Base-by-base conservation (phyloP, 2,329 filamentous ascomycete species). In the Arthroderma uncinatum region DNA sequence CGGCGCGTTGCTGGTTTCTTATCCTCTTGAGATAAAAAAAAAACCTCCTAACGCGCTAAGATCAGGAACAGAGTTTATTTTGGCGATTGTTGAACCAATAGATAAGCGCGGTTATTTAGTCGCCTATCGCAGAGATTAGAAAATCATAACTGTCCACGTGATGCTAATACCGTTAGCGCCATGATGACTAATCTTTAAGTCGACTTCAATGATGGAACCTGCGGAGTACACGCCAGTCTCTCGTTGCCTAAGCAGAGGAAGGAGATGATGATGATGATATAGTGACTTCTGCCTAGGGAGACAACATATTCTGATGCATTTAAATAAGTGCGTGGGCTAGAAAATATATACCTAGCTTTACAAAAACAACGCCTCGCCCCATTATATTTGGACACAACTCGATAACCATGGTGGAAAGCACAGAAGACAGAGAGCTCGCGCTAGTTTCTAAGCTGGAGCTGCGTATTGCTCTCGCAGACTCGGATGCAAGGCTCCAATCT, bases 391-490 rank as follows among this genome's bases (percentile, higher is more conserved):
- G 4, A 16, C n/a, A 21, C 33, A 30, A 39, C 19, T 37, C 21
- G 16, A 12, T 34, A 54, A 60, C n/a, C 16, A 60, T 60, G 59
- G 10, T 66, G 57, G 66, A 65, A 62, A 73, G 66, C 65, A 61
- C 65, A 57, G 72, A 74, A 59, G 71, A 53, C 5, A 82, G 84
- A 61, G 90, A 95, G 79, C 78, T 95, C 63, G 82, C 83, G 62
- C 81, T 96, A 60, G 82, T 95, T 55, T 87, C 87, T 66, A 92
- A 88, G 68, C 86, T 95, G 48, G 90, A 94, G 70, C 82, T 93
- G 67, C 82, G 85, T 62, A 93, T 96, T 65, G 86, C 82, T 28
- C 82, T 92, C 55, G 86, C 91, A 28, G 87, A 89, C 64, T 85
- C 89, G 54, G 92, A 96, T 68, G 78, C 82, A 61, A 94, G 92